Conservation (phyloP, 768 basidiomycete genomes). For the Naganishia vishniacii region DNA sequence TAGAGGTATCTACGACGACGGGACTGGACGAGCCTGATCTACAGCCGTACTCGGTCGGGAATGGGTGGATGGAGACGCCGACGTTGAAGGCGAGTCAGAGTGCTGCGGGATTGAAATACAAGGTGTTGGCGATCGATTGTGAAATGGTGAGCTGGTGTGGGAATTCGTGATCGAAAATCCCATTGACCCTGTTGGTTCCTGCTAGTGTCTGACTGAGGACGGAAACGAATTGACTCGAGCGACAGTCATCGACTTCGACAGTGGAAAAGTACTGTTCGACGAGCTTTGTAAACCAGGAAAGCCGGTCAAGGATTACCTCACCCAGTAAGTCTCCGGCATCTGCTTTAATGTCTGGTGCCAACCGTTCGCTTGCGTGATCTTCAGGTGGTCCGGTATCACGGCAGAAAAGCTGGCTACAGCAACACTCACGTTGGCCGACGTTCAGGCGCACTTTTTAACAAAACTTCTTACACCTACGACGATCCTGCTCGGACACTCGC, state of each 20-base stretch:
- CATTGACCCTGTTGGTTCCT: background rate
- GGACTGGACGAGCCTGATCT: background rate
- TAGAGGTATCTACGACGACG: slow-evolving; percentile 35
- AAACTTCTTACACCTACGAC: slow-evolving; percentile 51
- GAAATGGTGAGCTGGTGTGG: slow-evolving; percentile 75
- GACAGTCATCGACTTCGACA: slow-evolving; percentile 71
- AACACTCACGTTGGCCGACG: slow-evolving; percentile 70
- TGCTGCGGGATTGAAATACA: slow-evolving; percentile 33
- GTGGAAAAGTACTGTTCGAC: slow-evolving; percentile 73
- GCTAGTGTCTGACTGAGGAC: slow-evolving; percentile 77
- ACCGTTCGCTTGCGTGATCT: too few species aligned
- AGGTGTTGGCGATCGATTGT: slow-evolving; percentile 82
- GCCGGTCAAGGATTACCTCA: slow-evolving; percentile 85
- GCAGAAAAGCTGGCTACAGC: slow-evolving; percentile 62
- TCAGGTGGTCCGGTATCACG: slow-evolving; percentile 90
- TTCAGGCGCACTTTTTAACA: slow-evolving; percentile 66
- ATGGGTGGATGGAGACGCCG: slow-evolving; percentile 80
- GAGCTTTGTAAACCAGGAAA: slow-evolving; percentile 80
- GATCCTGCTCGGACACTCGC: slow-evolving; percentile 88
- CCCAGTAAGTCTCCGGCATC: slow-evolving; percentile 55
- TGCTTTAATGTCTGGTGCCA: too few species aligned
- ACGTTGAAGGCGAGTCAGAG: slow-evolving; percentile 43
- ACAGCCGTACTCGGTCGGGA: slow-evolving; percentile 13
- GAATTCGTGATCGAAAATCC: too few species aligned
- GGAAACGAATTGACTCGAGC: slow-evolving; percentile 84